phyloP scores from a whole-genome alignment of 768 basidiomycete genomes.

The Pleurotus tuber-regium region DNA sequence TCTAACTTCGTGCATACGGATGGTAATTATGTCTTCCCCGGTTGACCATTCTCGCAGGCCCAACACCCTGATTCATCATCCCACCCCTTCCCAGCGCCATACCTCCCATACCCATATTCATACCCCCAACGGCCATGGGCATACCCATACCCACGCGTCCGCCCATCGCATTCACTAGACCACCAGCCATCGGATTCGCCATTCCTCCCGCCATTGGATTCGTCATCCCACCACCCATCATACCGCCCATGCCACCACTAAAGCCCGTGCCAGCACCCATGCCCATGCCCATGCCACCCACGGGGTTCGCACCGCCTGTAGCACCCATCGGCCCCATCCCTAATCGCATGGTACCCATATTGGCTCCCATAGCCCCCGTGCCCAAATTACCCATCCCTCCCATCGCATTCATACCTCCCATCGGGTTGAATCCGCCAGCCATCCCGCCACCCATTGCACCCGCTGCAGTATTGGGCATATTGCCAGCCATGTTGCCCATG shows the following conservation, averaged over 20 bases:
- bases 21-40: conserved; percentile 7
- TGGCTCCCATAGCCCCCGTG: background rate
- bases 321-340: conserved; percentile 9
- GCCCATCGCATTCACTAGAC: conserved; percentile 5
- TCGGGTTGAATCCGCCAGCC: conserved; percentile 10
- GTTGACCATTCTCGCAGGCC: conserved; percentile 6
- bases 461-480: conserved; percentile 22
- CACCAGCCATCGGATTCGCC: conserved; percentile 6
- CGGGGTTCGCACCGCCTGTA: background rate
- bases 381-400: conserved; percentile 2
- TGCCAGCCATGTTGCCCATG: conserved; percentile 25
- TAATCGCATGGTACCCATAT: conserved; percentile 6
- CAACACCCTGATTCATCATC: conserved; percentile 9
- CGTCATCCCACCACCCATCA: conserved; percentile 7
- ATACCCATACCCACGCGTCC: conserved; percentile 7
- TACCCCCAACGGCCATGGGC: background rate
- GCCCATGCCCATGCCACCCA: conserved; percentile 6
- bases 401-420: conserved; percentile 12
- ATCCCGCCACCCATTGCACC: conserved; percentile 22
- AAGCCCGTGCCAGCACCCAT: conserved; percentile 3
- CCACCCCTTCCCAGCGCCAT: conserved; percentile 5
- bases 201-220: conserved; percentile 6
- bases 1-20: conserved; percentile 6
- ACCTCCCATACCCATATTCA: conserved; percentile 4
- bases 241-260: background rate